Conservation (phyloP, 768 basidiomycete species). For the Suillus bovinus region DNA sequence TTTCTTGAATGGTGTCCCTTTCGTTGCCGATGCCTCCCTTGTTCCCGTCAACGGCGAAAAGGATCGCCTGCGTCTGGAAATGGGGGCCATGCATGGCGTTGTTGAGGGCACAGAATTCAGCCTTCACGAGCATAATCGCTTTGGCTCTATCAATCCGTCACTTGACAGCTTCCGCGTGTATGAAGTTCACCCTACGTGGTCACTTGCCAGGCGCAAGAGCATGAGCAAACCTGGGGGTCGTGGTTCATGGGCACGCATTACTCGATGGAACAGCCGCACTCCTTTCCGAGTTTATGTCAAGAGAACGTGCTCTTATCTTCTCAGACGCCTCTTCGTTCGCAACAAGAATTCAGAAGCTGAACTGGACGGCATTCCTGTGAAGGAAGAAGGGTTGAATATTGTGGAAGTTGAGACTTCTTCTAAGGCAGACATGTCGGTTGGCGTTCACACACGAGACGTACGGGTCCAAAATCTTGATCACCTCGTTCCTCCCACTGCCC, state of each 20-base stretch:
- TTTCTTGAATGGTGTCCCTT: constrained; percentile 59
- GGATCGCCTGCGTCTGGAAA: constrained; percentile 48
- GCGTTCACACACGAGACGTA: constrained; percentile 39
- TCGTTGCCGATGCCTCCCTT: constrained; percentile 48
- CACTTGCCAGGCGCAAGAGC: constrained; percentile 46
- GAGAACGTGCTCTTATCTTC: constrained; percentile 47
- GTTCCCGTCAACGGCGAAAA: constrained; percentile 44
- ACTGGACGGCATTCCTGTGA: constrained; percentile 33
- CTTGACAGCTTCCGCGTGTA: constrained; percentile 51
- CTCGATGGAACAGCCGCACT: constrained; percentile 53
- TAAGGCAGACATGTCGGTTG: constrained; percentile 54
- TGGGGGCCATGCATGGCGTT: constrained; percentile 64
- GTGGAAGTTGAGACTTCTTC: constrained; percentile 44
- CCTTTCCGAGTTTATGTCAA: constrained; percentile 58
- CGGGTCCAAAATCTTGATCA: constrained; percentile 48
- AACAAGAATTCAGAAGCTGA: constrained; percentile 28
- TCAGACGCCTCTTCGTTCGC: constrained; percentile 43
- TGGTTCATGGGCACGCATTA: constrained; percentile 56
- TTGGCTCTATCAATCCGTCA: constrained; percentile 56
- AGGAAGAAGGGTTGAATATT: constrained; percentile 44
- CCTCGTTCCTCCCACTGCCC: constrained; percentile 37
- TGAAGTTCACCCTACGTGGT: constrained; percentile 61
- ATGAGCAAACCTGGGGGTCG: constrained; percentile 31
- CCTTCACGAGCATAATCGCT: constrained; percentile 60
- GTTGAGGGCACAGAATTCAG: constrained; percentile 63